Evolutionary conservation across 2,329 filamentous ascomycete species (phyloP).

Genomic region (Microsporum ferrugineum): DNA sequence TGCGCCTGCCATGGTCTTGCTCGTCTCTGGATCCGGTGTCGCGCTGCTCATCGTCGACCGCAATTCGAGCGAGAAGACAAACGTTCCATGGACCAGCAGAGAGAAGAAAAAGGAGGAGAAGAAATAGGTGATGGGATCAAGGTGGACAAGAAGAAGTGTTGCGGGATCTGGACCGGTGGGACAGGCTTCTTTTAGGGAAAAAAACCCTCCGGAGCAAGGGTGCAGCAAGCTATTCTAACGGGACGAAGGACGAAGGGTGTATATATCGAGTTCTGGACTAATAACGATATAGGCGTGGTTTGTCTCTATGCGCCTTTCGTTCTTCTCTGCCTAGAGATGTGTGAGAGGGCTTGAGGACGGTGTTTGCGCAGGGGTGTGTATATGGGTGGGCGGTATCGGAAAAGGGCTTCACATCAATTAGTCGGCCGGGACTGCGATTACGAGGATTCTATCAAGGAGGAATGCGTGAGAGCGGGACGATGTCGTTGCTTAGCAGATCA

Average conservation of each 20-base stretch:
- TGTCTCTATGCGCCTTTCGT: background rate
- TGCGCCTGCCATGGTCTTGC: slow-evolving; percentile 3
- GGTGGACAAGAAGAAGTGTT: background rate
- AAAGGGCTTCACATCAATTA: background rate
- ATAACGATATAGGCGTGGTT: background rate
- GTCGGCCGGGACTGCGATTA: background rate
- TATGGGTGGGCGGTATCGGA: background rate
- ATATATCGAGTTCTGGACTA: background rate
- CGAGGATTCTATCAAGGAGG: background rate
- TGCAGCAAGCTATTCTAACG: background rate
- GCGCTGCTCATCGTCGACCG: slow-evolving; percentile 11
- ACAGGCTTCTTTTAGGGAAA: background rate
- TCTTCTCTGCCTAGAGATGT: background rate
- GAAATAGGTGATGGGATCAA: background rate
- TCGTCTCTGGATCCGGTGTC: slow-evolving; percentile 4
- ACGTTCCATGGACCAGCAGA: background rate
- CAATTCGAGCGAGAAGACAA: background rate
- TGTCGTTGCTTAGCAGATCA: background rate
- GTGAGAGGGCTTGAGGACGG: background rate
- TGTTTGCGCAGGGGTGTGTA: background rate
- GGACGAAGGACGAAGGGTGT: background rate
- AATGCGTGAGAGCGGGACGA: background rate
- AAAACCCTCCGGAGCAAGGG: background rate
- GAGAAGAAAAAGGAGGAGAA: background rate
- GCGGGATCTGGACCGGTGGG: background rate